Percentiles rank a stretch among this genome's conserved stretches.
Evolutionary conservation across 345 rosid species (phyloP).

Genomic region (Pistacia integerrima): DNA sequence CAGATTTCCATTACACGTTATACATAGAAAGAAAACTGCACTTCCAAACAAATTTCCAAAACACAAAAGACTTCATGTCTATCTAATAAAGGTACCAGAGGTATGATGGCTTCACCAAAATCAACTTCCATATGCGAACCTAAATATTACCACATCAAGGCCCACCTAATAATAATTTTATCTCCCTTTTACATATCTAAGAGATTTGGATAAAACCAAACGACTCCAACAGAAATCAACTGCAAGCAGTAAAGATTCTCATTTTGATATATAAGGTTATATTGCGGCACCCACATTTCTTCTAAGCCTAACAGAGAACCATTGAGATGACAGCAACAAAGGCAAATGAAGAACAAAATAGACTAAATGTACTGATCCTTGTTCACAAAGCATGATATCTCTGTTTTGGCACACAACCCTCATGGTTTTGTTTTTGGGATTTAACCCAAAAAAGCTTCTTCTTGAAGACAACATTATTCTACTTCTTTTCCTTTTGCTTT

Average conservation of each 20-base stretch:
- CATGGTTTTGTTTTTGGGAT: too few relatives aligned
- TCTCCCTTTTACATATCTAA: background rate
- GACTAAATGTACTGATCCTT: too few relatives aligned
- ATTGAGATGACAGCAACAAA: background rate
- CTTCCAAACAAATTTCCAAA: slow-evolving; percentile 10
- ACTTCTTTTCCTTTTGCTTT: too few relatives aligned
- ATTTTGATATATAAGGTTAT: background rate
- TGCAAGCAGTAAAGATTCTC: background rate
- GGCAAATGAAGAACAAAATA: background rate
- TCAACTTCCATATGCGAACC: slow-evolving; percentile 11
- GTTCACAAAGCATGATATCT: too few relatives aligned
- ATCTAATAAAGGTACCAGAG: background rate
- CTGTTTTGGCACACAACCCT: too few relatives aligned
- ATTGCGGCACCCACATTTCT: background rate
- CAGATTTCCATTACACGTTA: slow-evolving; percentile 1
- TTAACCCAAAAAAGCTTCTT: too few relatives aligned
- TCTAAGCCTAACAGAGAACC: background rate
- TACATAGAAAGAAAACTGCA: background rate
- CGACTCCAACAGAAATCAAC: slow-evolving; percentile 1
- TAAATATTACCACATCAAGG: background rate
- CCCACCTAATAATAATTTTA: slow-evolving; percentile 2
- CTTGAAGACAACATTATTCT: too few relatives aligned
- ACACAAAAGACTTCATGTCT: background rate
- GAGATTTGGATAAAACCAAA: background rate
- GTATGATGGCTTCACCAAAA: background rate